Conservation (phyloP, 139 green algal genomes). For the Micractinium conductrix region DNA sequence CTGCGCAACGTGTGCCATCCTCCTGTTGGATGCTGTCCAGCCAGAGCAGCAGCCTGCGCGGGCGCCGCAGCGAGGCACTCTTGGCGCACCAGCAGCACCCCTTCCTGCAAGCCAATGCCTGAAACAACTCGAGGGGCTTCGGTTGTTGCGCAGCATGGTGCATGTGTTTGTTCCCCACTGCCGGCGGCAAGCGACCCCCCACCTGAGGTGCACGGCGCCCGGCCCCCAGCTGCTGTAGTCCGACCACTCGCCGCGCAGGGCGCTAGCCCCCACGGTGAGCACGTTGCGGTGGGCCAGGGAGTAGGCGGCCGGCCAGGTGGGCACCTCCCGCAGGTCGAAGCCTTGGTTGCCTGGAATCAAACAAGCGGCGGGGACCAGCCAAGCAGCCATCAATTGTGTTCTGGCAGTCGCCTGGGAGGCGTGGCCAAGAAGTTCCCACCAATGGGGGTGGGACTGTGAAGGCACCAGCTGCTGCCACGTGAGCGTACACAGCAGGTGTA, state of each 20-base stretch:
- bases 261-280: conserved; percentile 17
- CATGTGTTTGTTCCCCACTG: no score
- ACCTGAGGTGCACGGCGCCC: not conserved
- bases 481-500: not conserved
- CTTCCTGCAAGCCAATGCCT: not conserved
- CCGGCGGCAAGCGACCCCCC: not conserved
- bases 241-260: conserved; percentile 10
- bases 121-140: no score
- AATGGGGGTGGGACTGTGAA: no score
- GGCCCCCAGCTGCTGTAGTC: conserved; percentile 2
- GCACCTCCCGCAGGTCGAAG: not conserved
- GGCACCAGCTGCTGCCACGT: not conserved
- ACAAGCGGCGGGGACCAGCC: not conserved
- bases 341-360: conserved; percentile 8
- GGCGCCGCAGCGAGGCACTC: not conserved
- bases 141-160: no score
- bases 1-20: not conserved
- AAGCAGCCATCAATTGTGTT: not conserved
- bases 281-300: not conserved
- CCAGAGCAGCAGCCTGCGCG: no score
- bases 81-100: not conserved
- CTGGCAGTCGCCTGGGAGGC: no score
- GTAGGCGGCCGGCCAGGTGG: conserved; percentile 22
- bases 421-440: no score
- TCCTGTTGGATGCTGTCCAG: not conserved